Evolutionary conservation across 2,329 filamentous ascomycete genomes (phyloP).

Genomic region (Curvularia lunata): DNA sequence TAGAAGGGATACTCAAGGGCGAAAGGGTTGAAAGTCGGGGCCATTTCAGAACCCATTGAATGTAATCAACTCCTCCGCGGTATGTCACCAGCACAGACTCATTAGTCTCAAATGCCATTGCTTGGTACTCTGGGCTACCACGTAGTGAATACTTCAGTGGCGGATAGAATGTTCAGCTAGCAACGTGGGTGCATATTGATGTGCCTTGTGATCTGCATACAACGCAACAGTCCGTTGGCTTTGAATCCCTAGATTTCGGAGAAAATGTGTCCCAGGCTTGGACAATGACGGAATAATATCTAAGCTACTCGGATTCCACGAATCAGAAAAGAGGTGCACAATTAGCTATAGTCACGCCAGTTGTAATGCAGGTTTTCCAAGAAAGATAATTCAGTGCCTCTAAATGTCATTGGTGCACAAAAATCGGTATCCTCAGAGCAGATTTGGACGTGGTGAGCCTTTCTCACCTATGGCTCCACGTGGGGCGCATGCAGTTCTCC

Average conservation of each 20-base stretch:
- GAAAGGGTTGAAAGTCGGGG: background rate
- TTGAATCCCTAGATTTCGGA: conserved; percentile 8
- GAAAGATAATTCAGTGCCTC: background rate
- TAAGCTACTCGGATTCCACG: conserved; percentile 4
- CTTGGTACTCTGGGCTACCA: background rate
- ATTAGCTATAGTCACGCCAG: background rate
- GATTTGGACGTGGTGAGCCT: background rate
- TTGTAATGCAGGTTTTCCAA: background rate
- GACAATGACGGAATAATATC: conserved; percentile 7
- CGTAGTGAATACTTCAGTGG: conserved; percentile 1
- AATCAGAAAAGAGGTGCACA: conserved; percentile 4
- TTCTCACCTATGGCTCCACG: background rate
- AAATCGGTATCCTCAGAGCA: background rate
- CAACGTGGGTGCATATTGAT: conserved; percentile 6
- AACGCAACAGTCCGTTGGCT: conserved; percentile 5
- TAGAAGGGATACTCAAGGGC: background rate
- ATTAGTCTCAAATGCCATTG: background rate
- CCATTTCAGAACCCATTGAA: background rate
- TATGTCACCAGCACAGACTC: background rate
- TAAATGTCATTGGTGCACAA: background rate
- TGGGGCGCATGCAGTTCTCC: background rate
- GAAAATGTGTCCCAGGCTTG: conserved; percentile 1
- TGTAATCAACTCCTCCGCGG: background rate
- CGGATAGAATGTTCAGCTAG: conserved; percentile 1
- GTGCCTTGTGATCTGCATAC: conserved; percentile 7